These are phyloP conservation scores for Primulina tabacum DNA, from an alignment of 257 asterid species.

Conservation along the genomic window DNA sequence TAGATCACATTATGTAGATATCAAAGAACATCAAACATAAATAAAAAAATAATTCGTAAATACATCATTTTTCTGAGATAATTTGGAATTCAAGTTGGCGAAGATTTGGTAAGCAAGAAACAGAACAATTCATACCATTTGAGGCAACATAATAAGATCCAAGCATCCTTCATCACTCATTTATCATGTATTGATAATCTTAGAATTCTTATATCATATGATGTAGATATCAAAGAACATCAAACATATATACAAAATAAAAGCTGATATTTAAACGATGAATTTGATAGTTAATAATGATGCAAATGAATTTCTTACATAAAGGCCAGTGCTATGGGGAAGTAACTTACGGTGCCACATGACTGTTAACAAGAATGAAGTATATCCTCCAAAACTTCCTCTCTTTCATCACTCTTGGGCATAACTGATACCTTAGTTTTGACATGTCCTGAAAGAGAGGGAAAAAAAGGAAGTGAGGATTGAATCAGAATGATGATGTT, in stretches of 20 bases:
- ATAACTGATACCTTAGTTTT: conserved; percentile 69
- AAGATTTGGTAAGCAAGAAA: conserved; percentile 10
- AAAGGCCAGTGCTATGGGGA: conserved; percentile 8
- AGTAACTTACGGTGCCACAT: conserved; percentile 71
- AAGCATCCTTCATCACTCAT: neutral
- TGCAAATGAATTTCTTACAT: neutral
- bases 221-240: neutral
- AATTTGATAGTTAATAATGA: neutral
- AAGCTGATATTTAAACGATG: neutral
- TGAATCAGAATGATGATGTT: conserved; percentile 5
- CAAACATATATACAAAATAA: neutral
- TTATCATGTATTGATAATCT: neutral
- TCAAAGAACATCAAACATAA: neutral
- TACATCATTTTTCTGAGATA: neutral
- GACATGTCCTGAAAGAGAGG: conserved; percentile 67
- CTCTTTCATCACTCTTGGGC: conserved; percentile 91
- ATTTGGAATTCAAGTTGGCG: neutral
- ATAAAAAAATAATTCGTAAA: no score
- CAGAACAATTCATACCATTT: neutral
- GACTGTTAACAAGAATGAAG: conserved; percentile 80
- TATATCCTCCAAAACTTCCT: conserved; percentile 94
- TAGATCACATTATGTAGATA: neutral
- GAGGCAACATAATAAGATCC: neutral
- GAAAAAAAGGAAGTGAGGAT: conserved; percentile 2
- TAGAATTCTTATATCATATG: neutral